phyloP scores from a whole-genome alignment of 208 protist species.

The Phytomonas sp. region DNA sequence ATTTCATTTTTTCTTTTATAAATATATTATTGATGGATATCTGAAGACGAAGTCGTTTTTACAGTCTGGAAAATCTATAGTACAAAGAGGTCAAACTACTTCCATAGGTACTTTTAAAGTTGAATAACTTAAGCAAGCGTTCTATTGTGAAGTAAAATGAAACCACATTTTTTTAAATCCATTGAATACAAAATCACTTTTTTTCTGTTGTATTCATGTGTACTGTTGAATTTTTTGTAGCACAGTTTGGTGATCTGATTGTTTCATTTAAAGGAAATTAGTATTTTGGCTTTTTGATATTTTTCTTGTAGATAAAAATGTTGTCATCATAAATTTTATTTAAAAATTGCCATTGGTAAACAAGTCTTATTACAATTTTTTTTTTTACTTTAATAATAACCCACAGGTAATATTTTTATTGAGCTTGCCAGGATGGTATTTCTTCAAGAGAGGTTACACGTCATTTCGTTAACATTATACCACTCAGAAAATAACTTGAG shows the following conservation, averaged over 20 bases:
- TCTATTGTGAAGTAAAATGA: slow-evolving; percentile 2
- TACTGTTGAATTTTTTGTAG: background rate
- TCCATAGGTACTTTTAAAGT: background rate
- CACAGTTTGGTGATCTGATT: background rate
- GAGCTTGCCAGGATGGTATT: background rate
- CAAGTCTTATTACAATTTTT: background rate
- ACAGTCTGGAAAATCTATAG: background rate
- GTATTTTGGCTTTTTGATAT: background rate
- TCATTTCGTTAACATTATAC: background rate
- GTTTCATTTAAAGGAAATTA: background rate
- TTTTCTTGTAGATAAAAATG: background rate
- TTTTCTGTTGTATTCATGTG: background rate
- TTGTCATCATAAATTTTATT: background rate
- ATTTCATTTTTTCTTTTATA: background rate
- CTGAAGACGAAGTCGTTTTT: background rate
- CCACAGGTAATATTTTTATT: background rate
- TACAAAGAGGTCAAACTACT: background rate
- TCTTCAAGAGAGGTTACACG: background rate
- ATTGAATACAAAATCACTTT: slow-evolving; percentile 7
- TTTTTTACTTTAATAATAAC: background rate
- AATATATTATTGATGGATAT: background rate
- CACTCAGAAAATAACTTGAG: background rate
- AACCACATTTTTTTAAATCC: slow-evolving; percentile 6
- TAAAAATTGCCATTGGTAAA: background rate
- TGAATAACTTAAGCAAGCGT: too few species aligned